Evolutionary conservation across 768 basidiomycete species (phyloP), one percentile per base, ranked within the genome.

Genomic region (Tulasnella sp.): DNA sequence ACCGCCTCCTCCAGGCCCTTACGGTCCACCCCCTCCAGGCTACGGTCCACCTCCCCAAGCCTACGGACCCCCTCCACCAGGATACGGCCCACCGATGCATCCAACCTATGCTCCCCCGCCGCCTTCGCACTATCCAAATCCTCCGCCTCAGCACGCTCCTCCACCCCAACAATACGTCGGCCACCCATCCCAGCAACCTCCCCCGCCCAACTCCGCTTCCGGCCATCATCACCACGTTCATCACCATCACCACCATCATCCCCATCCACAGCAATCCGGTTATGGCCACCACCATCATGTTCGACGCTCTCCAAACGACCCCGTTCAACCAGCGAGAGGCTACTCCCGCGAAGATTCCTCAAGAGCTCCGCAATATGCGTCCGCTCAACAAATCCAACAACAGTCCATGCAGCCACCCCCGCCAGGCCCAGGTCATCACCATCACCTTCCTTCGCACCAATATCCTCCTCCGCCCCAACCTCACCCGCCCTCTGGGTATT

Each of bases 181-280:
- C 10, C 78, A 71, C 16, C 78, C 78, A 10, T 71, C 78, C 27
- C 71, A 46, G 34, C 78, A 71, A 40, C 78, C 62, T 24, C 68
- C 62, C 18, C 77, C 56, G 40, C 77, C 76, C 7, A 1, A 34
- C n/a, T 68, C 56, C 27, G 31, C 56, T 52, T 56, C 62, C 31
- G 31, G 62, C 18, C 76, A 77, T 39, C 76, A 77, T 39, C 76
- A 77, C 58, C 76, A 77, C 58, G 56, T 62, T 27, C 78, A 79
- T 24, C 68, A 72, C 38, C 78, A 79, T 34, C 77, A 78, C 12
- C 68, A 72, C 42, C 78, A 79, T 46, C 68, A 72, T 71, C 16
- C 62, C 34, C 78, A 79, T 79, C 71, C 36, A 16, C 75, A 76
- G 36, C 46, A 48, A 48, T 34, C 62, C 27, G 31, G 27, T 18